A percentile compares a stretch with the other conserved stretches of the same genome.
Conservation (phyloP, 2,329 filamentous ascomycete genomes). For the Cladosporium sp. region DNA sequence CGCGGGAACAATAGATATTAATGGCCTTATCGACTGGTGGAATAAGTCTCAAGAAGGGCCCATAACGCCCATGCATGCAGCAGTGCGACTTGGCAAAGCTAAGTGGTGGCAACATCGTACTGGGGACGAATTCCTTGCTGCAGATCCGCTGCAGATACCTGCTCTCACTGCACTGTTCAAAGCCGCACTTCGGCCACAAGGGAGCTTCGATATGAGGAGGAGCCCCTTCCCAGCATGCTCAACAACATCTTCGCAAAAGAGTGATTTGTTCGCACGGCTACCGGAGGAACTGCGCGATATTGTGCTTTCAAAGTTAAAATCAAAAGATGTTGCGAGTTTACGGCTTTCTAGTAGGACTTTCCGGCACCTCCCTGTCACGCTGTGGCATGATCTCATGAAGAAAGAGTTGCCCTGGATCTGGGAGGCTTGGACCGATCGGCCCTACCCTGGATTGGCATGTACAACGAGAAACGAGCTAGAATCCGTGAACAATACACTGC, state of each 20-base stretch:
- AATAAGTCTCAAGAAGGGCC: background rate
- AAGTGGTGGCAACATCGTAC: slow-evolving; percentile 16
- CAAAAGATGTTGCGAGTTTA: slow-evolving; percentile 15
- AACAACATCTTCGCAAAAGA: no score
- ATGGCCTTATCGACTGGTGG: slow-evolving; percentile 16
- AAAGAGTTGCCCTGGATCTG: slow-evolving; percentile 25
- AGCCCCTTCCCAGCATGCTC: background rate
- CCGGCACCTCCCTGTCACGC: slow-evolving; percentile 20
- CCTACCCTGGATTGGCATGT: background rate
- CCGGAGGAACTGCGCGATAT: slow-evolving; percentile 1
- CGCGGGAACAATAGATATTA: slow-evolving; percentile 12
- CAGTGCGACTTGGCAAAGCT: background rate
- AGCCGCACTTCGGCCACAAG: background rate
- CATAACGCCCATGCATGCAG: background rate
- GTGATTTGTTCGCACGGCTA: background rate
- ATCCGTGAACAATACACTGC: background rate
- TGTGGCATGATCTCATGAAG: slow-evolving; percentile 20
- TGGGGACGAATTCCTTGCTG: background rate
- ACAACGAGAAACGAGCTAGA: background rate
- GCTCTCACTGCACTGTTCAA: background rate
- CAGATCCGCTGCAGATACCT: background rate
- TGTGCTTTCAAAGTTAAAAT: slow-evolving; percentile 10
- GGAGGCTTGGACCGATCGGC: slow-evolving; percentile 21
- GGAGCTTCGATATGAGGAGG: background rate
- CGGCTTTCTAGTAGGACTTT: slow-evolving; percentile 22